Percentiles rank a stretch among this genome's conserved stretches.
Conservation (phyloP, 371 early-diverging fungal genomes). For the Rhizopus arrhizus region DNA sequence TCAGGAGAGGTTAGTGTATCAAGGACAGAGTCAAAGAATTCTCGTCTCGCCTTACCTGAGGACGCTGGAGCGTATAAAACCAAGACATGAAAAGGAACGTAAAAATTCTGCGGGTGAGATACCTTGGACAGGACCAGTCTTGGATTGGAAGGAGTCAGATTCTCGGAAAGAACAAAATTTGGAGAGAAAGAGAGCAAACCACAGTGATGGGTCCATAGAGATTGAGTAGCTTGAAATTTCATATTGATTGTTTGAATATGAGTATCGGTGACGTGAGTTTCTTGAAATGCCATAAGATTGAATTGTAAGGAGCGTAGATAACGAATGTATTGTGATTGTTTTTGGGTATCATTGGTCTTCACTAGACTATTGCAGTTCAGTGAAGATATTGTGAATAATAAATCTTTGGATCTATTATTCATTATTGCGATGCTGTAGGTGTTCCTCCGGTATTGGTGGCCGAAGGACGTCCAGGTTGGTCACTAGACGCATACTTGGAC, state of each 20-base stretch:
- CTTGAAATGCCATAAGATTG: not conserved
- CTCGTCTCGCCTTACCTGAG: too few species aligned
- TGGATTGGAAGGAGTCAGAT: too few species aligned
- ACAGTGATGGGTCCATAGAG: conserved; percentile 1
- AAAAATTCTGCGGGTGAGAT: too few species aligned
- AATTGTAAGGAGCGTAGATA: not conserved
- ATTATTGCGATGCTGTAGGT: too few species aligned
- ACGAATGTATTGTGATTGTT: not conserved
- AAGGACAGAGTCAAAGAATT: too few species aligned
- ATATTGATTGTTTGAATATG: not conserved
- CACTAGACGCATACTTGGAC: too few species aligned
- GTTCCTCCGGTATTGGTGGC: too few species aligned
- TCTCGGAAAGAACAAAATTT: not conserved
- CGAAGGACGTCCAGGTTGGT: too few species aligned
- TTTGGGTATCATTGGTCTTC: not conserved
- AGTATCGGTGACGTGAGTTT: not conserved
- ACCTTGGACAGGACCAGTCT: too few species aligned
- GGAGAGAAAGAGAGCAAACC: not conserved
- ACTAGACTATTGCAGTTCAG: conserved; percentile 7
- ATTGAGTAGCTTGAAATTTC: not conserved
- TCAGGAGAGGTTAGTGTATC: too few species aligned
- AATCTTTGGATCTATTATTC: not conserved
- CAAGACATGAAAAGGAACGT: too few species aligned
- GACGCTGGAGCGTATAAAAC: too few species aligned
- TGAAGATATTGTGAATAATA: not conserved